Conservation (phyloP, 1,284 basidiomycete species). For the Bondarzewia mesenterica region DNA sequence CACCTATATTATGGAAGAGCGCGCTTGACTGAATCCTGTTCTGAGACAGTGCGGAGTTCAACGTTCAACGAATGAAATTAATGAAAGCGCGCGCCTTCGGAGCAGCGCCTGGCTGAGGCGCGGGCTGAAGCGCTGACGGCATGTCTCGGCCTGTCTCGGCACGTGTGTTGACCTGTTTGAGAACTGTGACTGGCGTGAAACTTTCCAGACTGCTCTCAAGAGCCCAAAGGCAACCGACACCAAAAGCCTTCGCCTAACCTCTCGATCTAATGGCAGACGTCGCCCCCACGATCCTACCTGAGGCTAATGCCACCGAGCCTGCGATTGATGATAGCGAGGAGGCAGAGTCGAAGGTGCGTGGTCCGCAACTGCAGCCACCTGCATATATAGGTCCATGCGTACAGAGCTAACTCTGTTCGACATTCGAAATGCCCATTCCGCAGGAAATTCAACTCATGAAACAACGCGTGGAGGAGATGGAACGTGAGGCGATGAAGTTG, state of each 20-base stretch:
- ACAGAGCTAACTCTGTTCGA: not conserved
- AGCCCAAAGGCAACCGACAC: constrained; percentile 2
- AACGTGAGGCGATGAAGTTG: constrained; percentile 82
- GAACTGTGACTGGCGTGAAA: not conserved
- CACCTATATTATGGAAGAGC: too few species aligned
- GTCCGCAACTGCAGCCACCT: not conserved
- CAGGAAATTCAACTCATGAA: constrained; percentile 87
- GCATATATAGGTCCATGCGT: not conserved
- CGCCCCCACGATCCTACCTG: constrained; percentile 20
- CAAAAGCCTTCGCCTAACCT: constrained; percentile 3
- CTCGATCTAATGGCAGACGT: constrained; percentile 25
- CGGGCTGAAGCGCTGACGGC: too few species aligned
- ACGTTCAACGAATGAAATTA: too few species aligned
- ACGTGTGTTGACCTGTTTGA: constrained; percentile 1
- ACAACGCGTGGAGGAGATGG: constrained; percentile 89
- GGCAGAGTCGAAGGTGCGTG: constrained; percentile 28
- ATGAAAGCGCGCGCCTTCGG: too few species aligned
- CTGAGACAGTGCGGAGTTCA: too few species aligned
- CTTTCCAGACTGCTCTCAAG: not conserved
- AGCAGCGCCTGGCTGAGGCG: too few species aligned
- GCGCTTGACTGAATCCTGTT: too few species aligned
- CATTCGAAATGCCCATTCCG: constrained; percentile 10
- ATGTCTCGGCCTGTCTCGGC: too few species aligned
- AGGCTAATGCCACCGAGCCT: constrained; percentile 18
- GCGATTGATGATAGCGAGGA: constrained; percentile 28